These are phyloP conservation scores for Sporisorium scitamineum DNA, from an alignment of 1,284 basidiomycete genomes.

Conservation along the genomic window DNA sequence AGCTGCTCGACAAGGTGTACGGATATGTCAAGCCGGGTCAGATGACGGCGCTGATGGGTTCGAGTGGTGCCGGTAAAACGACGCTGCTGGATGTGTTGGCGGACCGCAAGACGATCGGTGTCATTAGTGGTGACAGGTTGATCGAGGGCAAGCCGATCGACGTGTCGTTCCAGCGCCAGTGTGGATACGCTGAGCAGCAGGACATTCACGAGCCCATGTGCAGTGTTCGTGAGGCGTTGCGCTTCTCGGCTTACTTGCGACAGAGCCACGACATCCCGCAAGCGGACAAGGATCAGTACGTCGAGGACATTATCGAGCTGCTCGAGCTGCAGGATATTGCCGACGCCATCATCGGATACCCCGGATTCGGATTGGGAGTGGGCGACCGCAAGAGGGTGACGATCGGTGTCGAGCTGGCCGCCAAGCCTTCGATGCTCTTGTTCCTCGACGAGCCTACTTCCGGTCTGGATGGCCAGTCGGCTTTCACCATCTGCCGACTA, in stretches of 20 bases:
- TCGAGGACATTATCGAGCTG: constrained; percentile 82
- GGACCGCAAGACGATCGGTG: constrained; percentile 80
- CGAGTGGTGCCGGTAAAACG: constrained; percentile 77
- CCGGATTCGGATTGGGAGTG: constrained; percentile 73
- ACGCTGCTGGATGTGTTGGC: constrained; percentile 83
- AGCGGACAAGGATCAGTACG: constrained; percentile 83
- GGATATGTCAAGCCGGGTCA: constrained; percentile 84
- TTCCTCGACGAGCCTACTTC: constrained; percentile 73
- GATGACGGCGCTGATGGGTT: constrained; percentile 79
- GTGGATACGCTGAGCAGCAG: constrained; percentile 80
- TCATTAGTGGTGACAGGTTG: constrained; percentile 82
- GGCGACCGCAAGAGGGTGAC: constrained; percentile 79
- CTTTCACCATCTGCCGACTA: constrained; percentile 85
- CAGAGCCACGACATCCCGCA: constrained; percentile 78
- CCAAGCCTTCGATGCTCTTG: constrained; percentile 80
- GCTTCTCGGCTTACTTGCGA: constrained; percentile 83
- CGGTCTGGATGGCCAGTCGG: constrained; percentile 87
- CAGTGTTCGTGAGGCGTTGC: constrained; percentile 83
- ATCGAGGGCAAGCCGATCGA: constrained; percentile 82
- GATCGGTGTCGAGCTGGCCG: constrained; percentile 80
- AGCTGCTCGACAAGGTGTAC: constrained; percentile 81
- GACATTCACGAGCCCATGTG: constrained; percentile 85
- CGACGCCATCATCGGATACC: constrained; percentile 77
- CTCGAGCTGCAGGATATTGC: constrained; percentile 80
- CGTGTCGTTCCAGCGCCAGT: constrained; percentile 78